Conservation (phyloP, 2,329 filamentous ascomycete genomes). For the Neocatenulostroma microsporum region DNA sequence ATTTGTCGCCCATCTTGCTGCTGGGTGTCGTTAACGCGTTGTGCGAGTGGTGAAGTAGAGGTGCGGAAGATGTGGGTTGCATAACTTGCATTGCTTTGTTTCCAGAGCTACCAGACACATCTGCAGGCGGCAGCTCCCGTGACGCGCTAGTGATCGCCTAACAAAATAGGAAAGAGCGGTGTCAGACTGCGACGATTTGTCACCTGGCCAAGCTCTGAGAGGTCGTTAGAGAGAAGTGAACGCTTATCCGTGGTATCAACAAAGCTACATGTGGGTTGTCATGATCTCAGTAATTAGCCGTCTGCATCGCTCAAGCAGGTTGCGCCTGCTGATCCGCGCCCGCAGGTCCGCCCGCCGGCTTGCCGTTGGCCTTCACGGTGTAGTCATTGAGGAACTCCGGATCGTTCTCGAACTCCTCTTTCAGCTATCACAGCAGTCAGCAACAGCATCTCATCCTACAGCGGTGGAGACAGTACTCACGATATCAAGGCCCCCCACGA, state of each 20-base stretch:
- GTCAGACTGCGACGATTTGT: no score
- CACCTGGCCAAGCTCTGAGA: no score
- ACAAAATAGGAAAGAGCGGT: no score
- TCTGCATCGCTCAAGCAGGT: conserved; percentile 8
- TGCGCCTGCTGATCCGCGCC: conserved; percentile 15
- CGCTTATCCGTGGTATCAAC: not conserved
- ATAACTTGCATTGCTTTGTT: no score
- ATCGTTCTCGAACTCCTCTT: conserved; percentile 83
- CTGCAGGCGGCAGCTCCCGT: not conserved
- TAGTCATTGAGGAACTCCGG: conserved; percentile 61
- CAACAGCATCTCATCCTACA: conserved; percentile 16
- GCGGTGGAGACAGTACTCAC: conserved; percentile 49
- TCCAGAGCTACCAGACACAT: no score
- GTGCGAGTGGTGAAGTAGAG: not conserved
- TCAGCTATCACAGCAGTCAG: conserved; percentile 54
- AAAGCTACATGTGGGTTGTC: not conserved
- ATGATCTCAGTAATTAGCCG: not conserved
- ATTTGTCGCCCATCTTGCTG: not conserved
- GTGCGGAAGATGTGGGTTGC: not conserved
- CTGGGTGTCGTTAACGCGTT: not conserved
- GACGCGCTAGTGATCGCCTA: not conserved
- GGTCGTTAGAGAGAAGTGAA: not conserved
- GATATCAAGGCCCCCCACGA: conserved; percentile 92
- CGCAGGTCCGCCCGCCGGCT: conserved; percentile 20
- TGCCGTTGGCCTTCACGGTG: conserved; percentile 14